Evolutionary conservation across 441 rosid species (phyloP).

Genomic region (Syzygium syzygioides): DNA sequence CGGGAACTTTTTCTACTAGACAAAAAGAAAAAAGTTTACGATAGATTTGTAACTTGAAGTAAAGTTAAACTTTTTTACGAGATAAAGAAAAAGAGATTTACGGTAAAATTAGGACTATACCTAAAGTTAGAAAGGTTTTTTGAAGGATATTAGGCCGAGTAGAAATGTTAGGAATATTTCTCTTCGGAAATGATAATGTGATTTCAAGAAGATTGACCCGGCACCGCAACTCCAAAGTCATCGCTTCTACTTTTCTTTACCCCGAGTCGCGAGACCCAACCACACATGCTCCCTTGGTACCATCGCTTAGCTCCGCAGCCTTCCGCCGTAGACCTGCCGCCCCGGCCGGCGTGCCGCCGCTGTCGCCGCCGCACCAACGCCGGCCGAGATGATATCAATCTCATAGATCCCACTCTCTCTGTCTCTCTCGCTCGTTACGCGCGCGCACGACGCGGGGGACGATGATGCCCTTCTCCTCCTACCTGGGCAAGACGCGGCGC

Average conservation of each 20-base stretch:
- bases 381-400: neutral
- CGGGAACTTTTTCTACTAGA: too few relatives aligned
- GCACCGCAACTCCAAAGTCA: neutral
- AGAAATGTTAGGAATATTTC: too few relatives aligned
- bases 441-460: neutral
- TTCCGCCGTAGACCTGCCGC: neutral
- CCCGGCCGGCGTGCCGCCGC: neutral
- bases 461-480: slow-evolving; percentile 68
- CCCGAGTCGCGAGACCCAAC: neutral
- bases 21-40: too few relatives aligned
- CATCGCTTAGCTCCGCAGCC: neutral
- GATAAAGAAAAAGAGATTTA: too few relatives aligned
- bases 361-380: neutral
- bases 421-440: neutral
- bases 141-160: too few relatives aligned
- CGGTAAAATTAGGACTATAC: too few relatives aligned
- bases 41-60: too few relatives aligned
- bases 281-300: neutral
- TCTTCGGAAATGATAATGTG: too few relatives aligned
- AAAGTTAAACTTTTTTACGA: too few relatives aligned
- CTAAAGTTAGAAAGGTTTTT: too few relatives aligned
- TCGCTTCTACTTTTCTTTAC: neutral
- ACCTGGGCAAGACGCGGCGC: slow-evolving; percentile 65
- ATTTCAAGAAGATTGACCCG: neutral
- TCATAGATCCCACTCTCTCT: neutral